Evolutionary conservation across 2,329 filamentous ascomycete species (phyloP).

Genomic region (Gyromitra esculenta): DNA sequence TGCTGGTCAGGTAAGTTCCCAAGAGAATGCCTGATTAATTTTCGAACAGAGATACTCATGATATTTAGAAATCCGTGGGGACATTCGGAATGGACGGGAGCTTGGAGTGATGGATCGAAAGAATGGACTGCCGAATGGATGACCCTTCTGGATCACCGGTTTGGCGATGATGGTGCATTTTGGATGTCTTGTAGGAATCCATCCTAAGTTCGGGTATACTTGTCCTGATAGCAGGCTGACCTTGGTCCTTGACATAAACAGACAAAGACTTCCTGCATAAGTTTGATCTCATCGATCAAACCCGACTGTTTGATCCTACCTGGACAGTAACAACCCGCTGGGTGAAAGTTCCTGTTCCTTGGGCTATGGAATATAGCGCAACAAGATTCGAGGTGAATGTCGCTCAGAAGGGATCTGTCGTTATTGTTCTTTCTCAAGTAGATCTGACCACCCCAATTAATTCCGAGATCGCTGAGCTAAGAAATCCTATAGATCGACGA

Average conservation of each 20-base stretch:
- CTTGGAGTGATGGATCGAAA: slow-evolving; percentile 83
- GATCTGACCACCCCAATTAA: neutral
- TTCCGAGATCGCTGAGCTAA: neutral
- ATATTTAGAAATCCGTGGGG: slow-evolving; percentile 79
- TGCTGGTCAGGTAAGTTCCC: slow-evolving; percentile 62
- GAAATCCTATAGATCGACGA: slow-evolving; percentile 64
- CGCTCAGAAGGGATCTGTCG: slow-evolving; percentile 67
- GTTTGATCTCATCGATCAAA: slow-evolving; percentile 71
- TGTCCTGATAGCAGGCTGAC: slow-evolving; percentile 69
- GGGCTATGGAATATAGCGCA: slow-evolving; percentile 70
- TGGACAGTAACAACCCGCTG: slow-evolving; percentile 70
- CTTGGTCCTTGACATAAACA: slow-evolving; percentile 43
- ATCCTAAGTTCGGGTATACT: slow-evolving; percentile 58
- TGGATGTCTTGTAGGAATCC: slow-evolving; percentile 64
- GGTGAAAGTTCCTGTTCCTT: slow-evolving; percentile 71
- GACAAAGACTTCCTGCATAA: slow-evolving; percentile 71
- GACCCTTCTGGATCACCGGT: slow-evolving; percentile 74
- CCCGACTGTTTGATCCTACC: slow-evolving; percentile 69
- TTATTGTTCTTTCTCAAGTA: slow-evolving; percentile 69
- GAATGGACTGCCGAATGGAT: slow-evolving; percentile 87
- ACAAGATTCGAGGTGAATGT: slow-evolving; percentile 70
- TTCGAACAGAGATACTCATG: slow-evolving; percentile 28
- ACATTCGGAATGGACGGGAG: slow-evolving; percentile 79
- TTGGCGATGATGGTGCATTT: slow-evolving; percentile 75
- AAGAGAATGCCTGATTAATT: slow-evolving; percentile 4